Percentiles rank a stretch among this genome's conserved stretches.
phyloP scores from a whole-genome alignment of 139 green algal genomes.

The Chlamydomonas eustigma region DNA sequence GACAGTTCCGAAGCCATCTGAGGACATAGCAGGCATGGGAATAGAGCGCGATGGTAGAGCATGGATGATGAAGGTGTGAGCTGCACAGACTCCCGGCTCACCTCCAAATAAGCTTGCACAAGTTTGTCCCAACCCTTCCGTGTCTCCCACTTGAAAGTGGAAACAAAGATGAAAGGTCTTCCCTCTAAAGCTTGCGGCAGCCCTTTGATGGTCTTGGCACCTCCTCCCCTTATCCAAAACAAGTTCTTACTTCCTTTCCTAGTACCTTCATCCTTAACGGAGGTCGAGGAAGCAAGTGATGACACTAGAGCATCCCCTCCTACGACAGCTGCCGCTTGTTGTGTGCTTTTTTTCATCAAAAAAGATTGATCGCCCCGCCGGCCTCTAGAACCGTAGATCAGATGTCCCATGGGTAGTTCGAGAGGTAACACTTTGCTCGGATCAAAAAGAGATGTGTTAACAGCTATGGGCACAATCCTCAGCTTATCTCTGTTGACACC shows the following conservation, averaged over 20 bases:
- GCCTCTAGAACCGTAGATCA: neutral
- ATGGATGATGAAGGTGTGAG: neutral
- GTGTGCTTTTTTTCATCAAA: neutral
- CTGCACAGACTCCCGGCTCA: neutral
- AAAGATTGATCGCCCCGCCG: neutral
- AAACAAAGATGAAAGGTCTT: slow-evolving; percentile 49
- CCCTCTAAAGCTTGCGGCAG: no score
- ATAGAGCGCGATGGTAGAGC: neutral
- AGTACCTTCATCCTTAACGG: no score
- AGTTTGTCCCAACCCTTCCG: slow-evolving; percentile 56
- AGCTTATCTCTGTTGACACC: slow-evolving; percentile 15
- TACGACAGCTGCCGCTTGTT: neutral
- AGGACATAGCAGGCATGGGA: neutral
- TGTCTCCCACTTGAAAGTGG: slow-evolving; percentile 68
- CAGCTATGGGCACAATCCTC: slow-evolving; percentile 17
- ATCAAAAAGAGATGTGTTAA: slow-evolving; percentile 25
- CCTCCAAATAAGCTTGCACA: slow-evolving; percentile 38
- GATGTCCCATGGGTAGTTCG: neutral
- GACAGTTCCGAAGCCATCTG: neutral
- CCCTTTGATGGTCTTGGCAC: neutral
- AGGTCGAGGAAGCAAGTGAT: no score
- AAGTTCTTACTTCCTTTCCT: neutral
- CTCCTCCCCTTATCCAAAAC: neutral
- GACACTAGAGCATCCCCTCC: neutral
- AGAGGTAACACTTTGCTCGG: neutral